Base-by-base conservation (phyloP, 139 green algal genomes). In the Microglena sp. region DNA sequence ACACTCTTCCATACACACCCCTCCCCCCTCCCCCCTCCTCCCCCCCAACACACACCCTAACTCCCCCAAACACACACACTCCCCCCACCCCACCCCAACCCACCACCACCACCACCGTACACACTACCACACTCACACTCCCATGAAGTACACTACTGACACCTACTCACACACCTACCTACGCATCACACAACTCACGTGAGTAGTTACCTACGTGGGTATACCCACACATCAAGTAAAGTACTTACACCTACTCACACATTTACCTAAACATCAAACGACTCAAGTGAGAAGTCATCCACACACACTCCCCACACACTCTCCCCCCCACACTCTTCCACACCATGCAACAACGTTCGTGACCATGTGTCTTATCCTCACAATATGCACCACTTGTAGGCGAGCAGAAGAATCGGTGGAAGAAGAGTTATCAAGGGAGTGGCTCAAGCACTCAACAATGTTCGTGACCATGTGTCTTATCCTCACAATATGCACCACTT, bases 371-470 rank as follows among this genome's bases (percentile, higher is more conserved):
- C n/a, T n/a, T n/a, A n/a, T n/a, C n/a, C n/a, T n/a, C n/a, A n/a
- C n/a, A n/a, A n/a, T n/a, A n/a, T n/a, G n/a, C n/a, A n/a, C 24
- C 24, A 35, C 45, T 1, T 29, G 53, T 62, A 76, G 69, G 26
- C 46, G 58, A 26, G 33, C 67, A 30, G 40, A 55, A 53, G 45
- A 57, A 26, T 36, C 34, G 2, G 57, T 79, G 31, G 63, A 65
- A 0, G 73, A 79, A 54, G 33, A 45, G 24, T 58, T 65, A 34
- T 46, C 63, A 2, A 75, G 73, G 73, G 32, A 73, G 58, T 76
- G 64, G 70, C 57, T 73, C 6, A 61, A 62, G 15, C 11, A 50
- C 36, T 5, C 8, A n/a, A n/a, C n/a, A n/a, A n/a, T n/a, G n/a
- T n/a, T n/a, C n/a, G n/a, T n/a, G n/a, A n/a, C n/a, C n/a, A n/a